Percentiles rank a stretch among this genome's conserved stretches.
Evolutionary conservation across 164 flowering plant species (phyloP).

Genomic region (Warburgia ugandensis): DNA sequence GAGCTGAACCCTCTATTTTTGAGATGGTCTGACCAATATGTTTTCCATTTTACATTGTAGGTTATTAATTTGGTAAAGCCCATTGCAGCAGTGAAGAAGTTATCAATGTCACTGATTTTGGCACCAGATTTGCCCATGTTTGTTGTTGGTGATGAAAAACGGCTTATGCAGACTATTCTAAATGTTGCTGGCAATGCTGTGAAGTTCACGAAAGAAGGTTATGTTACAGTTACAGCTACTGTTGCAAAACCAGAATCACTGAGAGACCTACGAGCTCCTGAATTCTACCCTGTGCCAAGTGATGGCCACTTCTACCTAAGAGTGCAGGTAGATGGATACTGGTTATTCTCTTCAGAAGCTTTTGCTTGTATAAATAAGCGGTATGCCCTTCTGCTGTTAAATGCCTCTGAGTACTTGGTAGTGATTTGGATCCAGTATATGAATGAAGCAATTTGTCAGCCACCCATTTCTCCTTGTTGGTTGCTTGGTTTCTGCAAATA

Average conservation of each 20-base stretch:
- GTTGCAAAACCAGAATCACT: constrained; percentile 47
- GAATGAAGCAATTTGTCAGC: too few relatives aligned
- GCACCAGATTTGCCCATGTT: constrained; percentile 50
- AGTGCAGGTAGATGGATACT: constrained; percentile 47
- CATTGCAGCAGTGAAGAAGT: constrained; percentile 54
- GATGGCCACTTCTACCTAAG: constrained; percentile 51
- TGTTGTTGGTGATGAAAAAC: constrained; percentile 68
- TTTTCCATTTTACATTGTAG: constrained; percentile 22
- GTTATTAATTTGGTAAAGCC: constrained; percentile 53
- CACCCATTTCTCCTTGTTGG: too few relatives aligned
- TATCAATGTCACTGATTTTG: constrained; percentile 33
- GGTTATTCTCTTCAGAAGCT: neutral
- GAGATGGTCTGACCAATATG: too few relatives aligned
- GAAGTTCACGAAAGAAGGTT: constrained; percentile 67
- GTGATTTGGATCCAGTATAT: too few relatives aligned
- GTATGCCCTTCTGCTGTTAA: too few relatives aligned
- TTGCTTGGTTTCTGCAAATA: too few relatives aligned
- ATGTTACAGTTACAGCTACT: constrained; percentile 41
- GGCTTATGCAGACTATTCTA: constrained; percentile 55
- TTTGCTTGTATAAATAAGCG: neutral
- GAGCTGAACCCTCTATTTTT: too few relatives aligned
- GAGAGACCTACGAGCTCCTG: constrained; percentile 45
- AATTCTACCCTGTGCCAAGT: constrained; percentile 34
- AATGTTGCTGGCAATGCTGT: constrained; percentile 68
- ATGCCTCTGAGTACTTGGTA: too few relatives aligned